These are phyloP conservation scores for Piedraia hortae DNA, from an alignment of 2,329 filamentous ascomycete genomes.

Conservation along the genomic window DNA sequence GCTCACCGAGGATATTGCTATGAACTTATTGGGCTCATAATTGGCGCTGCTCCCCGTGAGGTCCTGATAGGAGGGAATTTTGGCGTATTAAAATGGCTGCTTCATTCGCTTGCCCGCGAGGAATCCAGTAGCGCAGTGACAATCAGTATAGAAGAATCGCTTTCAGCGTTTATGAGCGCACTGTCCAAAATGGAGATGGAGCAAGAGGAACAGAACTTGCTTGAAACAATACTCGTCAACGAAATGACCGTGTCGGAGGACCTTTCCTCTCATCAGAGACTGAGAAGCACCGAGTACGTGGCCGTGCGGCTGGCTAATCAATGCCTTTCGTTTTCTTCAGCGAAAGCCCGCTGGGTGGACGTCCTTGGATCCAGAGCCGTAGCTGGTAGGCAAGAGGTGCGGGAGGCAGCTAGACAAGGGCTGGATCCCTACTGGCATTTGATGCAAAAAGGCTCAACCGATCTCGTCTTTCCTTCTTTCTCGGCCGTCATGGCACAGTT, in stretches of 20 bases:
- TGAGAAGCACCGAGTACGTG: slow-evolving; percentile 52
- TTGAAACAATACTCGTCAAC: slow-evolving; percentile 33
- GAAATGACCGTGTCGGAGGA: slow-evolving; percentile 20
- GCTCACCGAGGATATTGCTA: slow-evolving; percentile 56
- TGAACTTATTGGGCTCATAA: slow-evolving; percentile 66
- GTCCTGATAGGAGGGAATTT: slow-evolving; percentile 22
- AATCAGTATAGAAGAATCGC: slow-evolving; percentile 66
- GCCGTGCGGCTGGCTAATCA: slow-evolving; percentile 74
- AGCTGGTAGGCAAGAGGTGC: slow-evolving; percentile 50
- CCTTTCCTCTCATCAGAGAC: slow-evolving; percentile 7
- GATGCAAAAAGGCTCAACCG: slow-evolving; percentile 24
- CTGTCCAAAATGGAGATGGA: slow-evolving; percentile 21
- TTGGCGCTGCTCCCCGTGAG: slow-evolving; percentile 33
- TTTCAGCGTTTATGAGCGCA: slow-evolving; percentile 47
- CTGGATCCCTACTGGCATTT: slow-evolving; percentile 52
- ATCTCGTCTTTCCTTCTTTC: slow-evolving; percentile 18
- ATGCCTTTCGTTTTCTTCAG: slow-evolving; percentile 54
- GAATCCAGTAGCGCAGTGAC: slow-evolving; percentile 43
- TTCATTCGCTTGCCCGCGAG: slow-evolving; percentile 58
- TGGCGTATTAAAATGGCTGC: slow-evolving; percentile 46
- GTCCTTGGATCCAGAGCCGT: slow-evolving; percentile 47
- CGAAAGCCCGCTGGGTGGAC: slow-evolving; percentile 64
- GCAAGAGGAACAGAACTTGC: slow-evolving; percentile 15
- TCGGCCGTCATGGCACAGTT: slow-evolving; percentile 18
- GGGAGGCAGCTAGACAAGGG: slow-evolving; percentile 73